phyloP scores from a whole-genome alignment of 768 basidiomycete species.

The Termitomyces sp. region DNA sequence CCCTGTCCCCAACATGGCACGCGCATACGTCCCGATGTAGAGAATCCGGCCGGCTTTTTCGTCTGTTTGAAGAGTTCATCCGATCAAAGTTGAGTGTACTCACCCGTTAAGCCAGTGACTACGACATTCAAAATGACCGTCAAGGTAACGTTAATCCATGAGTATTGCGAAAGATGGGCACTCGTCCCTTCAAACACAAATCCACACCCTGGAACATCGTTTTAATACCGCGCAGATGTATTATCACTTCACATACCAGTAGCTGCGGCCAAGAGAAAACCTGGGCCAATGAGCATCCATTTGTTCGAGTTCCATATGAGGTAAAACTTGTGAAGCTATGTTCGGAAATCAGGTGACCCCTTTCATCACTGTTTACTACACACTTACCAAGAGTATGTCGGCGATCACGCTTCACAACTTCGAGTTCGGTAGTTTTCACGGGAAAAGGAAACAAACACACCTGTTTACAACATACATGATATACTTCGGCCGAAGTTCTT shows the following conservation, averaged over 20 bases:
- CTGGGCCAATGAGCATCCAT: conserved; percentile 10
- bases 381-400: conserved; percentile 12
- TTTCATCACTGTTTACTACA: not conserved
- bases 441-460: conserved; percentile 3
- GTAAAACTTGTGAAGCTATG: conserved; percentile 18
- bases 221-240: not conserved
- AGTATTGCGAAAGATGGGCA: conserved; percentile 14
- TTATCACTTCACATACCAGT: conserved; percentile 11
- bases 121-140: conserved; percentile 31
- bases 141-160: conserved; percentile 30
- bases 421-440: not conserved
- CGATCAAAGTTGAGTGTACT: not conserved
- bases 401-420: conserved; percentile 11
- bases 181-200: conserved; percentile 13
- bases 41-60: conserved; percentile 31
- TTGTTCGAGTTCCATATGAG: conserved; percentile 13
- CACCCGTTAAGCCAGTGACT: conserved; percentile 32
- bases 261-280: conserved; percentile 7
- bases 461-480: conserved; percentile 16
- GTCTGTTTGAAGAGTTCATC: not conserved
- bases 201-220: conserved; percentile 12
- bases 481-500: conserved; percentile 15
- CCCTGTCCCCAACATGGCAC: conserved; percentile 20
- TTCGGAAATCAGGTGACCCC: not conserved
- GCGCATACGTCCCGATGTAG: conserved; percentile 26